Evolutionary conservation across 441 rosid species (phyloP), one percentile per base, ranked within the genome.

Genomic region (Corymbia citriodora): DNA sequence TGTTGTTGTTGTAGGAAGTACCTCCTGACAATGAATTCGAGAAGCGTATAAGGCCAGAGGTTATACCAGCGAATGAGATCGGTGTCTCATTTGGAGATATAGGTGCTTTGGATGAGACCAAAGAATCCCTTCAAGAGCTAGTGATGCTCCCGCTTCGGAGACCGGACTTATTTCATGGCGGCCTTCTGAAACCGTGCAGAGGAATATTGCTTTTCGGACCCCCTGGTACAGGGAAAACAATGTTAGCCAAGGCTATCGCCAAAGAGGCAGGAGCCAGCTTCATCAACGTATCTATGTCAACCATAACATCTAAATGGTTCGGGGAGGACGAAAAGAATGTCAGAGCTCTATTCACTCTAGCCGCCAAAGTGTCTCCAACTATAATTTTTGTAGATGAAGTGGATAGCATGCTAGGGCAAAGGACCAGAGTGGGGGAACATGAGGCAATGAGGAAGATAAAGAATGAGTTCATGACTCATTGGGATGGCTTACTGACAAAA

Each of bases 281-380:
- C 93, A 96, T 96, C 83, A 96, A 95, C 36, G 97, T 96, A 61
- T 96, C 98, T 33, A 96, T 96, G 98, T 96, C 97, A 29, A 96
- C 97, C 48, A 95, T 96, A 72, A 94, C 97, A 65, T 96, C 98
- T 45, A 96, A 96, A 92, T 95, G 98, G 97, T 96, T 95, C 45
- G 98, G 98, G 45, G 98, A 96, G 92, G 98, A 96, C 36, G 98
- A 96, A 93, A 96, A 96, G 93, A 96, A 95, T 12, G 97, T 96
- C 40, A 94, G 98, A 90, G 97, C 97, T 79, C 89, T 96, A 91
- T 96, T 96, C 93, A 93, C 96, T 7, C 89, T 96, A 88, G 98
- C 98, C 13, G 94, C 97, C 48, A 96, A 96, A 91, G 97, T 96
- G 48, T 95, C 97, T 15, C 98, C 98, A 0, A 95, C 97, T 21